Evolutionary conservation across 2,329 filamentous ascomycete species (phyloP).

Genomic region (Stromatinia cepivora): DNA sequence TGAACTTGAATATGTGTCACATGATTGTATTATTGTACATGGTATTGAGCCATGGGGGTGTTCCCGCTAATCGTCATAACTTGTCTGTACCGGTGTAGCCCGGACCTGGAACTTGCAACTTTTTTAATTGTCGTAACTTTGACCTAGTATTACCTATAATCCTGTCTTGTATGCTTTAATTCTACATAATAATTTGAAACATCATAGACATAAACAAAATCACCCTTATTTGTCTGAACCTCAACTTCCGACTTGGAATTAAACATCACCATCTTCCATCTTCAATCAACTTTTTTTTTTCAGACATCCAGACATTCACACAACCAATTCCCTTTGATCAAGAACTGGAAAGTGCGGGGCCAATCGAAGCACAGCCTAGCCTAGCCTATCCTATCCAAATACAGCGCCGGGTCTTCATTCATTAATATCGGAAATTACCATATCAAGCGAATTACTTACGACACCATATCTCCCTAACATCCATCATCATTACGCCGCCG

Average conservation of each 20-base stretch:
- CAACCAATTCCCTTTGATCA: background rate
- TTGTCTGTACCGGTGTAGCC: background rate
- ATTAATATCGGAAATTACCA: conserved; percentile 18
- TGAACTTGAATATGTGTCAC: conserved; percentile 2
- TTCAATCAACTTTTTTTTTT: background rate
- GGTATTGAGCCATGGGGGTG: background rate
- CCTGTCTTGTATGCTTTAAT: background rate
- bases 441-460: conserved; percentile 13
- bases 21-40: background rate
- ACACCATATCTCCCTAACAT: conserved; percentile 10
- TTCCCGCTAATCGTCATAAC: conserved; percentile 12
- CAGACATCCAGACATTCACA: background rate
- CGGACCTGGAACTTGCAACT: conserved; percentile 6
- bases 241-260: background rate
- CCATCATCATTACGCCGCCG: conserved; percentile 1
- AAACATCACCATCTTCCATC: background rate
- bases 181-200: conserved; percentile 1
- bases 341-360: conserved; percentile 16
- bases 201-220: background rate
- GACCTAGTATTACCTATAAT: background rate
- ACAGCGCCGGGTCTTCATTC: background rate
- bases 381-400: background rate
- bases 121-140: background rate
- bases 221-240: background rate
- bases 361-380: conserved; percentile 13